Evolutionary conservation across 371 early-diverging fungal genomes (phyloP), one percentile per base, ranked within the genome.

Genomic region (Mucor racemosus): DNA sequence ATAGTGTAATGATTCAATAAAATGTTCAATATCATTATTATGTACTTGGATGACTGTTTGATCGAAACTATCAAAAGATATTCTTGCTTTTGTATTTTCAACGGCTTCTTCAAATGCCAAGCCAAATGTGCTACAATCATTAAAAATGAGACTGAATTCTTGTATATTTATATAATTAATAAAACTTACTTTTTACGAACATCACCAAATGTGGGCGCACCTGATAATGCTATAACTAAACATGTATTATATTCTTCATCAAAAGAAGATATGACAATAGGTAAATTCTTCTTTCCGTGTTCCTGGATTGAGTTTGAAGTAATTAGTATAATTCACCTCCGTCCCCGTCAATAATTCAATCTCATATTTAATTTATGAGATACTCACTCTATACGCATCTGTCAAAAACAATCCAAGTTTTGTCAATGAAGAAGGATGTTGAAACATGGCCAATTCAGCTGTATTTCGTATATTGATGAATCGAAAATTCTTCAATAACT

Each of bases 371-470:
- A 50, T 50, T 21, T 8, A 42, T 54, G 21, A 55, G 7, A 54
- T 13, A 59, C 54, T 69, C 84, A 90, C 96, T 73, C 92, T 79
- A 71, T 87, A 84, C 1, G 93, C 90, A 66, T 92, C 91, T 60
- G 90, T 86, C 35, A 96, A 68, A 60, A 95, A 95, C 48, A 87
- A 76, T 4, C 90, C 93, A 14, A 97, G 75, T 71, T 92, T 88
- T 17, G 84, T 73, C 21, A 95, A 76, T 0, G 89, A 82, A 14
- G 86, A 67, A 19, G 90, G 87, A 59, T 89, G 86, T 58, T 83
- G 84, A 61, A 90, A 90, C 13, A 88, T 64, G 0, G 82, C 68
- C 33, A 87, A 39, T 39, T 86, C 84, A 0, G 86, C 80, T 0
- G 86, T 85, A 65, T 86, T 82, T 17, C 80, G 80, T 21, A 96